These are phyloP conservation scores for Papilionanthe hybrid DNA, from an alignment of 116 monocot genomes.

Conservation along the genomic window DNA sequence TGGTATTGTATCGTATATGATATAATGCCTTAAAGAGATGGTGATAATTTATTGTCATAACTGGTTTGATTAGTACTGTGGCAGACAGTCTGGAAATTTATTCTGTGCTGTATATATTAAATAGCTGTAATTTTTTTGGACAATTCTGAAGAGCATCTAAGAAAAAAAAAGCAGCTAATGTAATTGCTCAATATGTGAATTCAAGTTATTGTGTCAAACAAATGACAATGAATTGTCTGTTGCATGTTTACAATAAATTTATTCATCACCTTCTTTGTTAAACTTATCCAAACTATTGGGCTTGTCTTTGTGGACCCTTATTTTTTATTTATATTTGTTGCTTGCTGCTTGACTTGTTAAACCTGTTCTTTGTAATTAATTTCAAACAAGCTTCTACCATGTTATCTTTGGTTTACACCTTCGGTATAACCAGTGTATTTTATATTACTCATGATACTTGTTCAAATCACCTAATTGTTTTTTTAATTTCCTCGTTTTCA, in stretches of 20 bases:
- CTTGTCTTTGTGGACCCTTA: too few species aligned
- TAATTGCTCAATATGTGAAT: neutral
- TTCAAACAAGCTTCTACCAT: too few species aligned
- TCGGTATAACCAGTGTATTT: too few species aligned
- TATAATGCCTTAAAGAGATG: neutral
- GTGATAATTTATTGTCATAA: neutral
- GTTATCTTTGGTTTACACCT: too few species aligned
- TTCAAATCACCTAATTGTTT: too few species aligned
- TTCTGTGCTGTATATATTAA: slow-evolving; percentile 6
- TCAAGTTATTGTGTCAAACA: neutral
- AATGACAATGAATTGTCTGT: neutral
- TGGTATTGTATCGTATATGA: neutral
- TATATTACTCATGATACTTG: too few species aligned
- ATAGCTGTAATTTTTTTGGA: neutral
- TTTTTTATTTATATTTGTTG: too few species aligned
- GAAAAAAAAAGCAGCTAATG: neutral
- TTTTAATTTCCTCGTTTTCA: too few species aligned
- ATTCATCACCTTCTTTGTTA: neutral
- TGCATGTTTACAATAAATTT: neutral
- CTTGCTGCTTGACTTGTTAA: too few species aligned
- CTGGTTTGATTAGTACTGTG: neutral
- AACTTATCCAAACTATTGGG: neutral
- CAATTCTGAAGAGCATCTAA: neutral
- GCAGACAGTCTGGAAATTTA: neutral
- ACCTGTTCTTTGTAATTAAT: too few species aligned